A percentile compares a stretch with the other conserved stretches of the same genome.
Evolutionary conservation across 768 basidiomycete genomes (phyloP).

Genomic region (Grammothele lineata): DNA sequence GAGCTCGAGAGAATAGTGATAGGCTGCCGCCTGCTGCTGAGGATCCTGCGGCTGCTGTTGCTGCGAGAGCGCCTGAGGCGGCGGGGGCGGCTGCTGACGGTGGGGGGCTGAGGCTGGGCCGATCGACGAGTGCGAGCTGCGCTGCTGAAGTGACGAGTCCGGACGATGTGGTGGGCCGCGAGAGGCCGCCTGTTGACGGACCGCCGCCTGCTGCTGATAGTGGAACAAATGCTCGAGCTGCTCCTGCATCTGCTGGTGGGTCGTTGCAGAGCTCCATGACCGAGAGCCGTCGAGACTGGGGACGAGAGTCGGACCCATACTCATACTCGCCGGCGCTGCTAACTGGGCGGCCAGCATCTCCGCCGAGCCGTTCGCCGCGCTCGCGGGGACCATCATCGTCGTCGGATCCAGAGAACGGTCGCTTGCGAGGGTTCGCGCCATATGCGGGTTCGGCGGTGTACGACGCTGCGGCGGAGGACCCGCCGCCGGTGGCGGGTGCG

Average conservation of each 20-base stretch:
- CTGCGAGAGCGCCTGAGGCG: too few species aligned
- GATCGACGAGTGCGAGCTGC: constrained; percentile 45
- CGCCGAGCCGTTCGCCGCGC: constrained; percentile 4
- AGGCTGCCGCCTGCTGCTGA: constrained; percentile 16
- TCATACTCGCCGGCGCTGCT: constrained; percentile 40
- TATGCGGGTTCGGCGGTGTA: constrained; percentile 20
- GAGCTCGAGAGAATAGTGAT: constrained; percentile 46
- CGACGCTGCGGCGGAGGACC: constrained; percentile 13
- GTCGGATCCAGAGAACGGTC: constrained; percentile 59
- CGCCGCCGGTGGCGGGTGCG: constrained; percentile 48
- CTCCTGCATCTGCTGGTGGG: constrained; percentile 39
- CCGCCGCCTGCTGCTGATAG: constrained; percentile 17
- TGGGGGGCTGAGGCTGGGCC: constrained; percentile 28
- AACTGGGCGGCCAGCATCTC: constrained; percentile 30
- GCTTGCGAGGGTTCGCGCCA: constrained; percentile 50
- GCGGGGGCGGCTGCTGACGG: constrained; percentile 14
- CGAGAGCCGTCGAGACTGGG: constrained; percentile 74
- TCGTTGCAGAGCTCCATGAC: constrained; percentile 91
- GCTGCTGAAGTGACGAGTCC: constrained; percentile 29
- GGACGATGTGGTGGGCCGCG: constrained; percentile 31
- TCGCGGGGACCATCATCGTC: constrained; percentile 29
- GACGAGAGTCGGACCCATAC: constrained; percentile 70
- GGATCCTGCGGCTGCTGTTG: constrained; percentile 12
- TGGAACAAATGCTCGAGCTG: constrained; percentile 46
- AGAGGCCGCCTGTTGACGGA: constrained; percentile 11